A percentile compares a stretch with the other conserved stretches of the same genome.
Evolutionary conservation across 805 yeast genomes (phyloP).

Genomic region (Wickerhamomyces hampshirensis): DNA sequence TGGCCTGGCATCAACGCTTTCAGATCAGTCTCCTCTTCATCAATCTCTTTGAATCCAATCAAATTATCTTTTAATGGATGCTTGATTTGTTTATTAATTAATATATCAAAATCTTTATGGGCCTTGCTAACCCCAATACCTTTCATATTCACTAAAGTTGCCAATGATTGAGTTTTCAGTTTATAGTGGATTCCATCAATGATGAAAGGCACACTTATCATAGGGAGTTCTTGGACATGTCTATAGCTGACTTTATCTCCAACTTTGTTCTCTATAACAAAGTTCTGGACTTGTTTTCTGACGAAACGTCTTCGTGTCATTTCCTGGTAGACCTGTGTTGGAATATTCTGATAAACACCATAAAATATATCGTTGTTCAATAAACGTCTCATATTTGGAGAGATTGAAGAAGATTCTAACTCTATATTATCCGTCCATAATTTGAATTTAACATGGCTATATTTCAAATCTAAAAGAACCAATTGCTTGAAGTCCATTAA

Average conservation of each 20-base stretch:
- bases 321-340: slow-evolving; percentile 3
- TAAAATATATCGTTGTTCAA: slow-evolving; percentile 18
- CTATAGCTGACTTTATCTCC: background rate
- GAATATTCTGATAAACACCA: slow-evolving; percentile 16
- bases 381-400: slow-evolving; percentile 14
- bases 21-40: slow-evolving; percentile 3
- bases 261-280: background rate
- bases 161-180: slow-evolving; percentile 12
- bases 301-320: background rate
- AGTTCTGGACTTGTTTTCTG: background rate
- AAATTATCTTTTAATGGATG: slow-evolving; percentile 5
- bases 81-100: background rate
- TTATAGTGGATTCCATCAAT: slow-evolving; percentile 4
- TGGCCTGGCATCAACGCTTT: slow-evolving; percentile 20
- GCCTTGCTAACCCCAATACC: slow-evolving; percentile 18
- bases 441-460: slow-evolving; percentile 11
- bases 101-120: slow-evolving; percentile 7
- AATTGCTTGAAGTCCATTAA: slow-evolving; percentile 14
- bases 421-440: slow-evolving; percentile 9
- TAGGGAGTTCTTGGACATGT: slow-evolving; percentile 1
- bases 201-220: slow-evolving; percentile 6
- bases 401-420: slow-evolving; percentile 5
- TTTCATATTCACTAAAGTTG: slow-evolving; percentile 12
- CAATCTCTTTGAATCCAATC: slow-evolving; percentile 6
- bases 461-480: slow-evolving; percentile 8